Base-by-base conservation (phyloP, 1,284 basidiomycete genomes). In the Tremellales sp. region DNA sequence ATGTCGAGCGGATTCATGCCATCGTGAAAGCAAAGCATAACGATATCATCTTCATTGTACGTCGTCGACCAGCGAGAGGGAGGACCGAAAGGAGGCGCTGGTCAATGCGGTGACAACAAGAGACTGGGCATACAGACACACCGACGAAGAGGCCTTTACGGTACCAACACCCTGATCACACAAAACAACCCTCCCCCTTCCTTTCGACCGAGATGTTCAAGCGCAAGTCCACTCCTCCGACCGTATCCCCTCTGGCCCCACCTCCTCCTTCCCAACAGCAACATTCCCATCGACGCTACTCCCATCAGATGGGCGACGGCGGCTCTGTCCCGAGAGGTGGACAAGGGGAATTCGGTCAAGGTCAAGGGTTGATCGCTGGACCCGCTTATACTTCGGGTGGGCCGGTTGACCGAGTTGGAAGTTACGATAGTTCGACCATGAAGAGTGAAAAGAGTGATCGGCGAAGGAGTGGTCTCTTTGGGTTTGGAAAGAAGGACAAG, bases 201-300 rank as follows among this genome's bases (percentile, higher is more conserved):
- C 19, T 36, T 36, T n/a, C 33, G 19, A 15, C 4, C 13, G 13
- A n/a, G 27, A 43, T 43, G 42, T 25, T 13, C 22, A 40, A 31
- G 82, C 81, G 51, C 87, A 68, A n/a, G 83, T 81, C 43, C 83
- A 82, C 54, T 79, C 79, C 59, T 86, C 76, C 54, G 84, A 79
- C 37, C 77, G 79, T 40, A 84, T 79, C 69, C 87, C 86, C 37
- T 79, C 76, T 26, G 83, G 84, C 56, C 79, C 82, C 2, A 82
- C 84, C 68, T 89, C 86, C 24, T 70, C 65, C 36, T 88, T 31
- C 39, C 13, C 46, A 45, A 36, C 46, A 42, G 25, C 33, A 52
- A 24, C 24, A 35, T 29, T 17, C 15, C 21, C 26, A 43, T 24
- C 40, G 5, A 11, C 10, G 40, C 23, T 10, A 22, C 37, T 10